Conservation (phyloP, 1,139 yeast genomes). For the Pichia sp. region DNA sequence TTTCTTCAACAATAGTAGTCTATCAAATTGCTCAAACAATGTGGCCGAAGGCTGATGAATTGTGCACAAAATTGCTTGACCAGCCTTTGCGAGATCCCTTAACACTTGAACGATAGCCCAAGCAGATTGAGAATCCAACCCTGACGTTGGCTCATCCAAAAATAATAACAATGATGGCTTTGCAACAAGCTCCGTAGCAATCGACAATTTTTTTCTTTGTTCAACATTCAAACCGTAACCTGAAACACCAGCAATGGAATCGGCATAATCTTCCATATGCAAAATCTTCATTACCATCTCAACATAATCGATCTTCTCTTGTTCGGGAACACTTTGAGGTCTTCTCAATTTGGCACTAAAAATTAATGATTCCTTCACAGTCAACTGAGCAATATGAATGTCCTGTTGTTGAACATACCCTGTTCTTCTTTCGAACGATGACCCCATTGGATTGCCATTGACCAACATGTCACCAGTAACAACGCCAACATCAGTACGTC, state of each 20-base stretch:
- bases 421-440: constrained; percentile 41
- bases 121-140: constrained; percentile 45
- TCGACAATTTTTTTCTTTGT: constrained; percentile 30
- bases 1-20: constrained; percentile 34
- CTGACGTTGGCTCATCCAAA: constrained; percentile 47
- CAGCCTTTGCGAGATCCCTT: constrained; percentile 37
- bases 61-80: constrained; percentile 48
- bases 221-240: constrained; percentile 54
- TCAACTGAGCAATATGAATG: constrained; percentile 41
- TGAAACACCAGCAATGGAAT: constrained; percentile 45
- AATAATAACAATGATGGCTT: constrained; percentile 41
- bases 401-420: constrained; percentile 57
- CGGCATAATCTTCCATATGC: constrained; percentile 45
- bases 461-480: constrained; percentile 49
- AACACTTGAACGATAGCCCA: constrained; percentile 42
- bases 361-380: constrained; percentile 43
- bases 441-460: constrained; percentile 37
- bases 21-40: constrained; percentile 40
- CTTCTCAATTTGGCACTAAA: constrained; percentile 49
- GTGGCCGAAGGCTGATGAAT: constrained; percentile 55
- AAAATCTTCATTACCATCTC: constrained; percentile 42
- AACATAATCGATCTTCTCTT: constrained; percentile 40
- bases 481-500: constrained; percentile 41
- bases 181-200: constrained; percentile 48
- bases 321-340: constrained; percentile 35